phyloP scores from a whole-genome alignment of 371 early-diverging fungal genomes.

The Mucor irregularis region DNA sequence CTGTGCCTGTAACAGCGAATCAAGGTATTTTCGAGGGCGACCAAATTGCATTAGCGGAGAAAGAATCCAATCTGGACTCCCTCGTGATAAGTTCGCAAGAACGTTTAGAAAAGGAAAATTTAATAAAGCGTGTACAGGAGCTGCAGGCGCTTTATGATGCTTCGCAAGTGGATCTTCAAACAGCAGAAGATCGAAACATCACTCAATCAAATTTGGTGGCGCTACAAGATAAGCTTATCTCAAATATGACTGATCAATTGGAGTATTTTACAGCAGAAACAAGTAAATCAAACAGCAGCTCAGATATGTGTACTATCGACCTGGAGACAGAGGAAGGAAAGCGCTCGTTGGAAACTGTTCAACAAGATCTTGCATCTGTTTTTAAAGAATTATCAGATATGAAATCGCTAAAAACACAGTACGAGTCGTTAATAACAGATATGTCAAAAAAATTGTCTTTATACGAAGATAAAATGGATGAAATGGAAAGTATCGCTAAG shows the following conservation, averaged over 20 bases:
- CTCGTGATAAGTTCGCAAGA: constrained; percentile 15
- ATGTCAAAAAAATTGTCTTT: background rate
- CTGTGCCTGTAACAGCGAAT: background rate
- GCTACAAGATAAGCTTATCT: constrained; percentile 37
- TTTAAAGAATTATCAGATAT: background rate
- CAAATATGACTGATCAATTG: constrained; percentile 19
- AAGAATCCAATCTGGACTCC: background rate
- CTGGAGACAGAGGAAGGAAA: background rate
- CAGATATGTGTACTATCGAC: background rate
- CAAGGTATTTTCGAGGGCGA: background rate
- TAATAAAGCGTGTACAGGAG: constrained; percentile 11
- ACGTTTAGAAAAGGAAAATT: constrained; percentile 16
- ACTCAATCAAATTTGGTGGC: constrained; percentile 24
- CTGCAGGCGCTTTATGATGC: constrained; percentile 12
- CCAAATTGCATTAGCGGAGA: background rate
- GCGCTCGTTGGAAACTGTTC: background rate
- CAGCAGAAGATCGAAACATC: constrained; percentile 12
- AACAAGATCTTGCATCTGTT: constrained; percentile 1
- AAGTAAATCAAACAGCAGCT: background rate
- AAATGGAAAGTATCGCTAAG: constrained; percentile 1
- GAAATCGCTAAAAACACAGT: background rate
- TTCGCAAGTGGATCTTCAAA: constrained; percentile 18
- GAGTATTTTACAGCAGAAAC: background rate
- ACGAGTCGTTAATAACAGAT: background rate
- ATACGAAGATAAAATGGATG: background rate